These are phyloP conservation scores for Fusarium lateritium DNA, from an alignment of 2,329 filamentous ascomycete species.

Conservation along the genomic window DNA sequence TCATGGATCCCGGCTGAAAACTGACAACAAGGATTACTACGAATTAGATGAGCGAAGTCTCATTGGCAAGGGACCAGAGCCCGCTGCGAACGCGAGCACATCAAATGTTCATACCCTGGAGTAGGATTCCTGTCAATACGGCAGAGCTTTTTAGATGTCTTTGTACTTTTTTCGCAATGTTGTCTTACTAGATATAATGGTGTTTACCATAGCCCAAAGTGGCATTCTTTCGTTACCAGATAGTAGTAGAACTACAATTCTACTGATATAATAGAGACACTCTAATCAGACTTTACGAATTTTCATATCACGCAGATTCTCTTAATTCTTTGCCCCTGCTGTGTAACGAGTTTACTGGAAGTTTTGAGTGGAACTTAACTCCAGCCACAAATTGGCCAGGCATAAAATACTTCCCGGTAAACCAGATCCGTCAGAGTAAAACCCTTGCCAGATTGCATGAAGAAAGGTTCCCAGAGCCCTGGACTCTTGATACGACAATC, in stretches of 20 bases:
- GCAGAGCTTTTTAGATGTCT: background rate
- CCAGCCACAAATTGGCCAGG: no score
- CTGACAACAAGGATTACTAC: slow-evolving; percentile 37
- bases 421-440: no score
- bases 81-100: slow-evolving; percentile 1
- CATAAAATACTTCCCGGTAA: no score
- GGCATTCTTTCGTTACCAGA: background rate
- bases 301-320: no score
- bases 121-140: background rate
- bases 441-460: no score
- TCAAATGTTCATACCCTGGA: slow-evolving; percentile 7
- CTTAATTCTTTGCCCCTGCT: no score
- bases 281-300: no score
- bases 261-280: no score
- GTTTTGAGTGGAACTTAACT: no score
- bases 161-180: background rate
- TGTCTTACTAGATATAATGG: background rate
- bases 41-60: slow-evolving; percentile 39
- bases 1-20: slow-evolving; percentile 34
- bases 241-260: no score
- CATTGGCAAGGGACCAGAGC: slow-evolving; percentile 28
- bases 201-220: background rate
- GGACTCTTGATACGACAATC: background rate
- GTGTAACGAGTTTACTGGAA: no score
- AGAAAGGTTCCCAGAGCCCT: no score